Evolutionary conservation across 768 basidiomycete species (phyloP), one percentile per base, ranked within the genome.

Genomic region (Boletus vermiculosoides): DNA sequence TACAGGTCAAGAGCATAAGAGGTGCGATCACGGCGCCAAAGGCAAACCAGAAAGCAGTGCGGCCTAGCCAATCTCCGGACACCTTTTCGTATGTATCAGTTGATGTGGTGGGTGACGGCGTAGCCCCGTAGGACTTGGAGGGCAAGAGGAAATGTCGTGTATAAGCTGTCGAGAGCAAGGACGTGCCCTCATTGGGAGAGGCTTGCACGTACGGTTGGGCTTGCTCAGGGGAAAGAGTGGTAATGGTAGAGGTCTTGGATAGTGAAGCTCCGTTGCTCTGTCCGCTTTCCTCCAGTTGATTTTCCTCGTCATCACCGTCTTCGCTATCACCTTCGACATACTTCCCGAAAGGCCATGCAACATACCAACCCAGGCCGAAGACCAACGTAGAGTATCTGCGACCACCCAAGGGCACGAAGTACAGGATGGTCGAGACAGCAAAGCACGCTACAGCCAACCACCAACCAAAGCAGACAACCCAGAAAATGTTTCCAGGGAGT

Each of bases 261-360:
- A 76, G 66, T n/a, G 78, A 69, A 16, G 63, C 58, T 45, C 64
- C 61, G 28, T 50, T 59, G 12, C 57, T 58, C 15, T 68, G 59
- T 23, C 56, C 39, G 37, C 40, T 50, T 47, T 66, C 66, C 11
- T 65, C 67, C 37, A 50, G 59, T 11, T 66, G 76, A 16, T 67
- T 76, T 41, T 75, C 75, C 36, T 80, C 73, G 25, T 79, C 80
- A 10, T 71, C 77, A 11, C 66, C 67, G 4, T 77, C 71, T 37
- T 77, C 76, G 23, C 76, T 69, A 57, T 87, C 86, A 12, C 94
- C 92, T 71, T 98, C 94, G 47, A 99, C 92, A 69, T 98, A 99
- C 73, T 98, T 98, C 20, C 97, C 95, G 68, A 99, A 99, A 2
- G 97, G 97, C 97, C 97, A 98, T 22, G 84, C 83, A 52, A 98